These are phyloP conservation scores for Aspergillus chevalieri DNA, from an alignment of 2,329 filamentous ascomycete genomes.

Conservation along the genomic window DNA sequence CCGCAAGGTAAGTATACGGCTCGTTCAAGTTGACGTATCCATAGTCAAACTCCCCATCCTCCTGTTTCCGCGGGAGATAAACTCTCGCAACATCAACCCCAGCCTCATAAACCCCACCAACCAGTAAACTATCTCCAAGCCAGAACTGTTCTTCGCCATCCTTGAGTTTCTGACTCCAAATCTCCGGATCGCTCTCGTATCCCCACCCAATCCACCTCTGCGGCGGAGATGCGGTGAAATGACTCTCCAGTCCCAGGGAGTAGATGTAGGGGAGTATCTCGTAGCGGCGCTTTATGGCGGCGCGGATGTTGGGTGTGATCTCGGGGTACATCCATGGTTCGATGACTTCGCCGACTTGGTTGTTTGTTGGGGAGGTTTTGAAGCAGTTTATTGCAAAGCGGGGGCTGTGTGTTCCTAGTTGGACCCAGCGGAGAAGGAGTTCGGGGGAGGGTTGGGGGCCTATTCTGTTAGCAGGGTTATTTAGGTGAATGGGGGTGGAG, in stretches of 20 bases:
- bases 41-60: constrained; percentile 39
- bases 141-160: constrained; percentile 66
- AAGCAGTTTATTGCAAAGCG: constrained; percentile 74
- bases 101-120: constrained; percentile 62
- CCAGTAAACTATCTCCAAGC: constrained; percentile 61
- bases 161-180: constrained; percentile 55
- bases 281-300: constrained; percentile 64
- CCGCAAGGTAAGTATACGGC: constrained; percentile 52
- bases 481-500: not conserved
- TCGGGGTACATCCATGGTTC: constrained; percentile 73
- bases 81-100: constrained; percentile 50
- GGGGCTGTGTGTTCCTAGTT: constrained; percentile 62
- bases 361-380: constrained; percentile 63
- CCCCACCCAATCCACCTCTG: constrained; percentile 71
- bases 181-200: constrained; percentile 59
- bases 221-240: constrained; percentile 55
- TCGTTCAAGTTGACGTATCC: constrained; percentile 60
- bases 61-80: constrained; percentile 52
- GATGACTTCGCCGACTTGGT: constrained; percentile 64
- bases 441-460: constrained; percentile 63
- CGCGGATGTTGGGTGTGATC: constrained; percentile 56
- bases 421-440: constrained; percentile 66
- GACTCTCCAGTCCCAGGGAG: constrained; percentile 57
- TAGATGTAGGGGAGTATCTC: constrained; percentile 68
- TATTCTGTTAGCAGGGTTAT: constrained; percentile 1